Evolutionary conservation across 2,329 filamentous ascomycete species (phyloP).

Genomic region (Chaetoscypha palmicola): DNA sequence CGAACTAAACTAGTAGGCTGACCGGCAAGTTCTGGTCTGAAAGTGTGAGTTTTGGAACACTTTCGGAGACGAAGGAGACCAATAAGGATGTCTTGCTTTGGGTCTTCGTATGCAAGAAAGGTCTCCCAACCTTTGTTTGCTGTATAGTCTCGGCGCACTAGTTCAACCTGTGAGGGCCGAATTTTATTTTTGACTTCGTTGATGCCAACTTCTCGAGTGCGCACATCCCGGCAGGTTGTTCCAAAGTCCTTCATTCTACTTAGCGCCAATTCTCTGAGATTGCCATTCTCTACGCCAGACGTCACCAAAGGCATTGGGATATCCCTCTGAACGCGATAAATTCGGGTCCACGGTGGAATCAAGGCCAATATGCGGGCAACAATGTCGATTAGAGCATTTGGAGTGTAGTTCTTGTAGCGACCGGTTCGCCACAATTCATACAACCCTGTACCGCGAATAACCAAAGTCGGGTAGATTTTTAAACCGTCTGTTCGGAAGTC

Average conservation of each 20-base stretch:
- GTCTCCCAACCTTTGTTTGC: conserved; percentile 99
- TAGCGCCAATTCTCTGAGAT: conserved; percentile 84
- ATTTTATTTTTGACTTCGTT: conserved; percentile 99
- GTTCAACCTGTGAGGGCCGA: conserved; percentile 88
- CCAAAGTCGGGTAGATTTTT: conserved; percentile 96
- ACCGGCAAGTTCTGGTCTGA: conserved; percentile 74
- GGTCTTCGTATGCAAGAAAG: conserved; percentile 95
- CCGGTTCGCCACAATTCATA: conserved; percentile 98
- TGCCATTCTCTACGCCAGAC: conserved; percentile 95
- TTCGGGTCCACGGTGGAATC: conserved; percentile 94
- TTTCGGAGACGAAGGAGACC: conserved; percentile 82
- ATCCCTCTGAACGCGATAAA: conserved; percentile 96
- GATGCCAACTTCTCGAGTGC: conserved; percentile 93
- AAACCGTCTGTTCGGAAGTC: conserved; percentile 93
- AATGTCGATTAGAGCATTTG: conserved; percentile 90
- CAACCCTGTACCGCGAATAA: conserved; percentile 90
- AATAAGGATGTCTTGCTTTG: conserved; percentile 96
- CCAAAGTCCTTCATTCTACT: conserved; percentile 99
- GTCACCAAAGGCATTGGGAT: conserved; percentile 99
- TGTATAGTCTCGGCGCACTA: conserved; percentile 86
- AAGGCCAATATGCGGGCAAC: conserved; percentile 93
- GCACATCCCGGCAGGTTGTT: conserved; percentile 90
- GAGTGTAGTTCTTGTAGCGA: conserved; percentile 96
- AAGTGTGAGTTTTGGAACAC: conserved; percentile 87
- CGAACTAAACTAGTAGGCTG: conserved; percentile 89